These are phyloP conservation scores for Fomitopsis pinicola DNA, from an alignment of 1,284 basidiomycete genomes.

Conservation along the genomic window DNA sequence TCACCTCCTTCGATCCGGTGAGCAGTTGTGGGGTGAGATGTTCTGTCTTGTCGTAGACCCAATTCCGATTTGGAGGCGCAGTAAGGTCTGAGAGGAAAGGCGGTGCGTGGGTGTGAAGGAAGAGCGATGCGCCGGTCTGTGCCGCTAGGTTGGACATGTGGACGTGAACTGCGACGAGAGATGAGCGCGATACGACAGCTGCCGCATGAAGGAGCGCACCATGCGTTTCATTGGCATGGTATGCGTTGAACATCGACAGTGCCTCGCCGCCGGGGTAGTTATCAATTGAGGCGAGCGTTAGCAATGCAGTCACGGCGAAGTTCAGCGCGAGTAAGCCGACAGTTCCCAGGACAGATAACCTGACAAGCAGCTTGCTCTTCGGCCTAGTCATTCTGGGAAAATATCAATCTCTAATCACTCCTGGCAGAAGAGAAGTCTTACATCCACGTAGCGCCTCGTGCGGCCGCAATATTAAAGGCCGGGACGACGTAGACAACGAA, in stretches of 20 bases:
- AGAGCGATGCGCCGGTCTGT: constrained; percentile 89
- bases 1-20: constrained; percentile 37
- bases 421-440: constrained; percentile 32
- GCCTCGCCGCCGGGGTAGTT: constrained; percentile 94
- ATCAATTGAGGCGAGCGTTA: constrained; percentile 54
- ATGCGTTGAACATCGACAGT: constrained; percentile 57
- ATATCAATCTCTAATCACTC: not conserved
- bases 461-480: constrained; percentile 76
- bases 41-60: constrained; percentile 82
- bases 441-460: constrained; percentile 60
- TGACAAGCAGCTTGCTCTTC: constrained; percentile 41
- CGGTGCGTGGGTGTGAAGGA: constrained; percentile 68
- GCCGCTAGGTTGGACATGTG: constrained; percentile 83
- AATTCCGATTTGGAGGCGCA: constrained; percentile 26
- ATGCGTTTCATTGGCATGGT: constrained; percentile 31
- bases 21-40: constrained; percentile 42
- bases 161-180: constrained; percentile 44
- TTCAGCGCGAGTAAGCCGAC: constrained; percentile 51
- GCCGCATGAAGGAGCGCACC: constrained; percentile 21
- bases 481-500: constrained; percentile 91
- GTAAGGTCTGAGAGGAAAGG: constrained; percentile 36
- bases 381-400: constrained; percentile 38
- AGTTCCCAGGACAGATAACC: constrained; percentile 40
- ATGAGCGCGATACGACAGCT: not conserved
- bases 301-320: constrained; percentile 43